Percentiles rank a stretch among this genome's conserved stretches.
Evolutionary conservation across 192 early-diverging fungal genomes (phyloP).

Genomic region (Mortierella claussenii): DNA sequence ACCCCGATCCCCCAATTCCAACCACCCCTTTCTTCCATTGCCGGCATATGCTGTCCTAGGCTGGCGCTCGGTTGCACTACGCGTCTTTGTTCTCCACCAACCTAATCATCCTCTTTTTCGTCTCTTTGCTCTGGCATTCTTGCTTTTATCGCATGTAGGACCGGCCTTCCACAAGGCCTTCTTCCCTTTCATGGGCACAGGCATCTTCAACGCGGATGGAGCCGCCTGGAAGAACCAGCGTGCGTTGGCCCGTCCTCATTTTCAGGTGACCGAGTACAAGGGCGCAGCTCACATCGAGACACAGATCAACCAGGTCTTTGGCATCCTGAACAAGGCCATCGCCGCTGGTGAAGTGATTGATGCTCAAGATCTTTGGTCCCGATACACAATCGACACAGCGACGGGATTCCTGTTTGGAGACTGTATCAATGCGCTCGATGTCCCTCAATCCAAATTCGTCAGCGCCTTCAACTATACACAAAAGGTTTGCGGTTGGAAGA

Average conservation of each 20-base stretch:
- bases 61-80: no score
- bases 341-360: slow-evolving; percentile 28
- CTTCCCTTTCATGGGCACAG: slow-evolving; percentile 53
- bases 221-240: slow-evolving; percentile 53
- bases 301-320: slow-evolving; percentile 51
- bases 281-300: slow-evolving; percentile 53
- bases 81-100: no score
- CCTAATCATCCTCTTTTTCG: no score
- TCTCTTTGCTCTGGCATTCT: no score
- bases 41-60: no score
- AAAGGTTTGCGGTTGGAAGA: slow-evolving; percentile 54
- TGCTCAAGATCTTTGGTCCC: slow-evolving; percentile 49
- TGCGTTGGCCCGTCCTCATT: slow-evolving; percentile 49
- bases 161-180: slow-evolving; percentile 49
- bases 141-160: no score
- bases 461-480: slow-evolving; percentile 49
- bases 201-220: slow-evolving; percentile 52
- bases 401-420: slow-evolving; percentile 51
- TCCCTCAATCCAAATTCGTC: slow-evolving; percentile 48
- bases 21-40: background rate
- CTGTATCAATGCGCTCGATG: slow-evolving; percentile 40
- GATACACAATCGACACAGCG: slow-evolving; percentile 50
- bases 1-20: background rate
- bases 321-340: slow-evolving; percentile 37
- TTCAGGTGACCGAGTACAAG: slow-evolving; percentile 54